Percentiles rank a stretch among this genome's conserved stretches.
Evolutionary conservation across 2,329 filamentous ascomycete genomes (phyloP).

Genomic region (Hymenoscyphus albidus): DNA sequence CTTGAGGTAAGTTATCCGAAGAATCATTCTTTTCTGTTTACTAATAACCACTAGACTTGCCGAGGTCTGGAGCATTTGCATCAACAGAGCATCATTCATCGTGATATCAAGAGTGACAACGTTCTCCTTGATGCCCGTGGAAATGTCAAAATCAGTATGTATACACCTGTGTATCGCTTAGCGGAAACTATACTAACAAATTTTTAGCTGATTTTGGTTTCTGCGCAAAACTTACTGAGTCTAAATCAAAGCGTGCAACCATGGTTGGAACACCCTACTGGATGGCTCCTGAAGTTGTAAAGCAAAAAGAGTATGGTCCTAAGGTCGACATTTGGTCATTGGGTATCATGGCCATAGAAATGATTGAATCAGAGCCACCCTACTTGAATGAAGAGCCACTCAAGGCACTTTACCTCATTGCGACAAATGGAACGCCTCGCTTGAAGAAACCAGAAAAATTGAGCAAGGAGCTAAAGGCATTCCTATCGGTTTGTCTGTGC

Average conservation of each 20-base stretch:
- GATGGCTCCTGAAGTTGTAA: slow-evolving; percentile 99
- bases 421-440: slow-evolving; percentile 92
- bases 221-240: slow-evolving; percentile 96
- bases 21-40: background rate
- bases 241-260: slow-evolving; percentile 93
- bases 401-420: slow-evolving; percentile 95
- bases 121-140: slow-evolving; percentile 90
- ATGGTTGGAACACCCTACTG: slow-evolving; percentile 99
- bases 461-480: slow-evolving; percentile 95
- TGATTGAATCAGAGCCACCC: slow-evolving; percentile 98
- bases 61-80: slow-evolving; percentile 92
- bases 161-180: slow-evolving; percentile 1
- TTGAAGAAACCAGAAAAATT: slow-evolving; percentile 98
- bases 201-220: slow-evolving; percentile 92
- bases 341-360: slow-evolving; percentile 99
- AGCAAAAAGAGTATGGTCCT: slow-evolving; percentile 97
- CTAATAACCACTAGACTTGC: slow-evolving; percentile 66
- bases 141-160: slow-evolving; percentile 95
- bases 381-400: slow-evolving; percentile 97
- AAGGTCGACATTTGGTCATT: slow-evolving; percentile 99
- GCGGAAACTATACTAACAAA: slow-evolving; percentile 34
- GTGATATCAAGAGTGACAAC: slow-evolving; percentile 99
- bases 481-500: slow-evolving; percentile 92
- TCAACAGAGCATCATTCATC: slow-evolving; percentile 94
- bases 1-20: slow-evolving; percentile 65